phyloP scores from a whole-genome alignment of 169 alveolate species.

The Besnoitia besnoiti region DNA sequence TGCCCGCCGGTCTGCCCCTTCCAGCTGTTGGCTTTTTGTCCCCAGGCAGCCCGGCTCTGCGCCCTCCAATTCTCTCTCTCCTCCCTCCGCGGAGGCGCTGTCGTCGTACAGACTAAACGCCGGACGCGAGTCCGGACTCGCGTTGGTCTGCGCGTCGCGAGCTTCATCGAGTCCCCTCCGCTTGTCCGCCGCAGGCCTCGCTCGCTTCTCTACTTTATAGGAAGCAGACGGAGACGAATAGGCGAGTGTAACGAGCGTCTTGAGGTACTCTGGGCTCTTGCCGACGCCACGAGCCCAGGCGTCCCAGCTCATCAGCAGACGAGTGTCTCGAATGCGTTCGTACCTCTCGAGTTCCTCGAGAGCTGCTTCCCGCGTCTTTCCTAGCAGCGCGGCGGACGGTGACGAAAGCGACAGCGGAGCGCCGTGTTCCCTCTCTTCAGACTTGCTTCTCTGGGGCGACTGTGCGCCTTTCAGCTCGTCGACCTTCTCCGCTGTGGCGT shows the following conservation, averaged over 20 bases:
- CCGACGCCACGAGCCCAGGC: constrained; percentile 19
- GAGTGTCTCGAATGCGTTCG: neutral
- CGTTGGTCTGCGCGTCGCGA: neutral
- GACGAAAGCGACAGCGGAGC: neutral
- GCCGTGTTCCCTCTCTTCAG: neutral
- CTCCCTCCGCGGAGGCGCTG: neutral
- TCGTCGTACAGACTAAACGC: no score
- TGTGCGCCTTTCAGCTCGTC: no score
- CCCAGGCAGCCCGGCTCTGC: no score
- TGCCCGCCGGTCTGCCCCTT: no score
- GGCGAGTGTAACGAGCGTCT: neutral
- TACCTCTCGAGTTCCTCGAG: neutral
- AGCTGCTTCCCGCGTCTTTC: neutral
- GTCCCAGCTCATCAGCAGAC: constrained; percentile 39
- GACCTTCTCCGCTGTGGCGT: no score
- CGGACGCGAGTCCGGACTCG: no score
- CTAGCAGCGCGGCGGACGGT: neutral
- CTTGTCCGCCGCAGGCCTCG: neutral
- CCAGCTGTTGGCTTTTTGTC: neutral
- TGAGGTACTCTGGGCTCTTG: neutral
- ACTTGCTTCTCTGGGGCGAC: no score
- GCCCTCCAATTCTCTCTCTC: neutral
- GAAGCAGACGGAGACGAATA: neutral
- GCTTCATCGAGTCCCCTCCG: neutral
- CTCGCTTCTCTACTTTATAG: neutral